These are phyloP conservation scores for Wallacemonas sp. DNA, from an alignment of 208 protist genomes.

Conservation along the genomic window DNA sequence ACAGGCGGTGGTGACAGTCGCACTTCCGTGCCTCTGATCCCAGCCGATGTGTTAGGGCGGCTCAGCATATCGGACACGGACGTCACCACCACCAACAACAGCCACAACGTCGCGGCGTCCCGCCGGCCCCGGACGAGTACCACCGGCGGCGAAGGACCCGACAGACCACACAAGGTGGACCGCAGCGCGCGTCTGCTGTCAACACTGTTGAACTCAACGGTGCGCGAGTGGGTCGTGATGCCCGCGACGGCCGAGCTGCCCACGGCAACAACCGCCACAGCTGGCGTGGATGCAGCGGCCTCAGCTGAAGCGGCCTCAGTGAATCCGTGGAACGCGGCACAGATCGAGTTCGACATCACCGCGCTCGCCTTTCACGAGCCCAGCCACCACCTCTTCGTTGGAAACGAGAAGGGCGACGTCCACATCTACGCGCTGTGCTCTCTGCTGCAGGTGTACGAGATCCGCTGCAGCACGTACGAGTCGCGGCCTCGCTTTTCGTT, in stretches of 20 bases:
- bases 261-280: too few species aligned
- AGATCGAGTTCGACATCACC: slow-evolving; percentile 27
- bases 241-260: too few species aligned
- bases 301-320: too few species aligned
- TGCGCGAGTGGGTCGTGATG: slow-evolving; percentile 1
- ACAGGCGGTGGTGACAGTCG: too few species aligned
- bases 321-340: slow-evolving; percentile 8
- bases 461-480: slow-evolving; percentile 40
- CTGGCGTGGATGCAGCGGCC: too few species aligned
- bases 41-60: too few species aligned
- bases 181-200: neutral
- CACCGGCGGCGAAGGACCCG: too few species aligned
- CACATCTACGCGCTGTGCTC: slow-evolving; percentile 57
- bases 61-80: too few species aligned
- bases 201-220: slow-evolving; percentile 2
- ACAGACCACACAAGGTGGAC: neutral
- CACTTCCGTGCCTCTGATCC: too few species aligned
- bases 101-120: too few species aligned
- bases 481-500: slow-evolving; percentile 24
- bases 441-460: slow-evolving; percentile 41
- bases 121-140: too few species aligned
- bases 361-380: slow-evolving; percentile 48
- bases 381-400: slow-evolving; percentile 69
- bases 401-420: slow-evolving; percentile 46
- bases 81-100: too few species aligned